These are phyloP conservation scores for Hibiscus trionum DNA, from an alignment of 345 rosid genomes.

Conservation along the genomic window DNA sequence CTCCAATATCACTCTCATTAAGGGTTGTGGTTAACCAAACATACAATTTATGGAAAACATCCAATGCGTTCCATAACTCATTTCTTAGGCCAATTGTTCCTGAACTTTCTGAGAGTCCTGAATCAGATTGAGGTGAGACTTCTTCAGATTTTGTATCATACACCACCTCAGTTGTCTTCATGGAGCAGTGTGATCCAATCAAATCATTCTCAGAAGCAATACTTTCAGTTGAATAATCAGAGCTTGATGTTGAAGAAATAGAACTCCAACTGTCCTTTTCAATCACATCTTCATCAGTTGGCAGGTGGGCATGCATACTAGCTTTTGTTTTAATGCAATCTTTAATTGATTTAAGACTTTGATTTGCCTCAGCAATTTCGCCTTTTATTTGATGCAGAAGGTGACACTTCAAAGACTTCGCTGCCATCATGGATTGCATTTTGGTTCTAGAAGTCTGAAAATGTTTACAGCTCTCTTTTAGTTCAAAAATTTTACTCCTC, in stretches of 20 bases:
- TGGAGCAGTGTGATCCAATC: conserved; percentile 14
- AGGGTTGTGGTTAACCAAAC: conserved; percentile 22
- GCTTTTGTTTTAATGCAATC: conserved; percentile 27
- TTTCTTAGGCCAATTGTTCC: conserved; percentile 25
- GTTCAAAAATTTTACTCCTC: conserved; percentile 16
- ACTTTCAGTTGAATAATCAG: conserved; percentile 38
- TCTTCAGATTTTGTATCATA: conserved; percentile 18
- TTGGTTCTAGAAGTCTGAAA: not conserved
- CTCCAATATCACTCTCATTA: conserved; percentile 23
- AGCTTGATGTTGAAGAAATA: conserved; percentile 45
- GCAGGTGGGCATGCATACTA: conserved; percentile 12
- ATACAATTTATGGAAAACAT: conserved; percentile 32
- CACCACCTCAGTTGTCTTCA: conserved; percentile 15
- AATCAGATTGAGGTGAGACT: conserved; percentile 20
- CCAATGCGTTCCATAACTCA: conserved; percentile 30
- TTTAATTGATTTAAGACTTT: conserved; percentile 25
- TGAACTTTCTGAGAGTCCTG: conserved; percentile 20
- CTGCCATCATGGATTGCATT: conserved; percentile 15
- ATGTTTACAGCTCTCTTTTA: conserved; percentile 17
- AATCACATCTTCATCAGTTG: conserved; percentile 29
- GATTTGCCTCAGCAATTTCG: conserved; percentile 34
- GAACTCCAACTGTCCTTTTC: conserved; percentile 43
- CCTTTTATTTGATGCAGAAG: conserved; percentile 36
- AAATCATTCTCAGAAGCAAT: conserved; percentile 18
- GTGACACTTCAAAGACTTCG: conserved; percentile 16